Evolutionary conservation across 2,329 filamentous ascomycete species (phyloP), one percentile per base, ranked within the genome.

Genomic region (Fusarium abutilonis): DNA sequence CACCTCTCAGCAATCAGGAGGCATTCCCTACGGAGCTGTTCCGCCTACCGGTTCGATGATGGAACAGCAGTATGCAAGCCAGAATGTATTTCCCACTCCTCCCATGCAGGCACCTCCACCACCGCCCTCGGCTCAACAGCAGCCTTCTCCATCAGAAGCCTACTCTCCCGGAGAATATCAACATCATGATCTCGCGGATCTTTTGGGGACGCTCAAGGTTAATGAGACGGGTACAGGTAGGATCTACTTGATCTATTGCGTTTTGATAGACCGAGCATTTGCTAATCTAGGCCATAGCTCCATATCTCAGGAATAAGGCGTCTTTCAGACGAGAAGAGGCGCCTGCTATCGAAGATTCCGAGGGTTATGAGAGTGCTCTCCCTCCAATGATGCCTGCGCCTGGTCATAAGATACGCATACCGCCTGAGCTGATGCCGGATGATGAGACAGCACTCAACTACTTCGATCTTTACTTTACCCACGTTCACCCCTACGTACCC

Each of bases 401-500:
- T 8, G 92, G 92, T 45, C 82, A 88, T 19, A 93, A 90, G 56
- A 89, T 97, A 56, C 87, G 92, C 32, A 97, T 98, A 60, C 95
- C 94, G 1, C 91, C 90, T 0, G 93, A 96, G 70, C 84, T 98
- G 70, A 97, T 98, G 93, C 94, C 94, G 1, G 85, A 89, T 28
- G 92, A 97, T 29, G 88, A 92, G 40, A 91, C 91, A 32, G 89
- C 89, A 5, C 79, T 93, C 72, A 85, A 90, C 32, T 96, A 95
- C 73, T 96, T 98, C 73, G 88, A 95, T 35, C 89, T 96, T 39
- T 98, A 92, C 74, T 98, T 98, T 75, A 81, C 83, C 31, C 89
- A 97, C 67, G 90, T 97, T 29, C 95, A 98, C 71, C 93, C 93
- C 0, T 98, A 97, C 68, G 88, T 96, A 2, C 94, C 94, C 0